These are phyloP conservation scores for Citrus trifoliata DNA, from an alignment of 345 rosid species.

Conservation along the genomic window DNA sequence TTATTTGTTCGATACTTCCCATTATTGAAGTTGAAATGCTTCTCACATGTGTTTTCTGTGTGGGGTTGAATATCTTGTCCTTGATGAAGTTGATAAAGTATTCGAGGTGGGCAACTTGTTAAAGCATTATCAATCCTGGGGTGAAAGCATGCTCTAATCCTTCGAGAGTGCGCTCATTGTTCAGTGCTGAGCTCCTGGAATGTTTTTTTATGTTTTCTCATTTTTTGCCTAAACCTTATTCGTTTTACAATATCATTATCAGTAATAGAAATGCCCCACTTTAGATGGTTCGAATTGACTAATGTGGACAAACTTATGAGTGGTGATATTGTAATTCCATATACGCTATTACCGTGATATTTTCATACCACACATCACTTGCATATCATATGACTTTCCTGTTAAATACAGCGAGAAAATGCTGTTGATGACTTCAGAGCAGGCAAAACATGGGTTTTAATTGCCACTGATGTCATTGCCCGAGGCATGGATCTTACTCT, in stretches of 20 bases:
- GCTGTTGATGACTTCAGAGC: conserved; percentile 81
- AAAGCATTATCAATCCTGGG: no score
- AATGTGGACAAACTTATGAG: background rate
- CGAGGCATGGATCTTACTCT: conserved; percentile 58
- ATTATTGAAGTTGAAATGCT: no score
- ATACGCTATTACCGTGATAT: background rate
- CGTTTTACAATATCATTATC: background rate
- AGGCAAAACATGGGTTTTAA: conserved; percentile 87
- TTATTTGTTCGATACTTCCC: no score
- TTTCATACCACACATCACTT: background rate
- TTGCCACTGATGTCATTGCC: conserved; percentile 93
- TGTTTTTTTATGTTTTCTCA: background rate
- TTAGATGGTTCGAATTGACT: no score
- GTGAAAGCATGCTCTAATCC: no score
- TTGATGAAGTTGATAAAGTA: no score
- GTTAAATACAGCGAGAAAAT: conserved; percentile 61
- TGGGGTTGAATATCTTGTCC: no score
- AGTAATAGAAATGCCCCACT: background rate
- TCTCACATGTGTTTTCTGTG: no score
- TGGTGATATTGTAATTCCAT: background rate
- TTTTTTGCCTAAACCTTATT: background rate
- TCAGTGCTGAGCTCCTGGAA: background rate
- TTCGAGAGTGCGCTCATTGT: no score
- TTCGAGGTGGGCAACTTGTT: no score
- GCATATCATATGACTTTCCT: background rate